These are phyloP conservation scores for Ophiostoma tasmaniense DNA, from an alignment of 2,329 filamentous ascomycete species.

Conservation along the genomic window DNA sequence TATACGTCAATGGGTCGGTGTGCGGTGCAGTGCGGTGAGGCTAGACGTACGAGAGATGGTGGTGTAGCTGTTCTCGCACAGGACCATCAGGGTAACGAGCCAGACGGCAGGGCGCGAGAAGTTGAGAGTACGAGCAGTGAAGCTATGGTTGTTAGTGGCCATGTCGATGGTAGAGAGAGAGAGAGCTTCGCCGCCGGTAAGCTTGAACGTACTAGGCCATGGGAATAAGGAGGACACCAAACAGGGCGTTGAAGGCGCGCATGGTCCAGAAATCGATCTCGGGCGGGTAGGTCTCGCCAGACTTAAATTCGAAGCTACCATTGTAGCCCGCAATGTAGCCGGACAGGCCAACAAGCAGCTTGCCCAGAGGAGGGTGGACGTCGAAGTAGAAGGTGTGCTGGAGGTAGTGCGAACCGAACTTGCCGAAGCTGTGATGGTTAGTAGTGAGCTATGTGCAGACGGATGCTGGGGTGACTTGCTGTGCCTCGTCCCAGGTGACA, in stretches of 20 bases:
- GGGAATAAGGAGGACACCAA: conserved; percentile 85
- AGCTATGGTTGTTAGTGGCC: conserved; percentile 32
- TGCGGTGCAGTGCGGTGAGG: neutral
- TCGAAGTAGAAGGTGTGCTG: conserved; percentile 99
- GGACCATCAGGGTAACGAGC: conserved; percentile 92
- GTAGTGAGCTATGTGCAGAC: neutral
- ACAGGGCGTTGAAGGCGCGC: conserved; percentile 93
- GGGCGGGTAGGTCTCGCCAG: conserved; percentile 86
- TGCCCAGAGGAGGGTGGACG: conserved; percentile 76
- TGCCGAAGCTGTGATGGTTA: conserved; percentile 61
- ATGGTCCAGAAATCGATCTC: conserved; percentile 97
- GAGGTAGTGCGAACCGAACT: conserved; percentile 98
- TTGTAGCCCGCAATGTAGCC: conserved; percentile 97
- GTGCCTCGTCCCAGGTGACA: conserved; percentile 60
- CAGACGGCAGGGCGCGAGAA: conserved; percentile 82
- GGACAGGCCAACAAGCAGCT: conserved; percentile 95
- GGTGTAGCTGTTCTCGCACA: conserved; percentile 98
- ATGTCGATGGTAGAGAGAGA: neutral
- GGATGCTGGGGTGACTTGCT: conserved; percentile 36
- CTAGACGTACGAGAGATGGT: conserved; percentile 68
- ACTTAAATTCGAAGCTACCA: conserved; percentile 99
- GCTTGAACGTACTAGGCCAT: conserved; percentile 57
- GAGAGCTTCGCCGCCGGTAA: neutral
- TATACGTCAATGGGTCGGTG: neutral
- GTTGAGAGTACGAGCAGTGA: conserved; percentile 82